A percentile compares a stretch with the other conserved stretches of the same genome.
Conservation (phyloP, 1,284 basidiomycete genomes). For the Fomes fomentarius region DNA sequence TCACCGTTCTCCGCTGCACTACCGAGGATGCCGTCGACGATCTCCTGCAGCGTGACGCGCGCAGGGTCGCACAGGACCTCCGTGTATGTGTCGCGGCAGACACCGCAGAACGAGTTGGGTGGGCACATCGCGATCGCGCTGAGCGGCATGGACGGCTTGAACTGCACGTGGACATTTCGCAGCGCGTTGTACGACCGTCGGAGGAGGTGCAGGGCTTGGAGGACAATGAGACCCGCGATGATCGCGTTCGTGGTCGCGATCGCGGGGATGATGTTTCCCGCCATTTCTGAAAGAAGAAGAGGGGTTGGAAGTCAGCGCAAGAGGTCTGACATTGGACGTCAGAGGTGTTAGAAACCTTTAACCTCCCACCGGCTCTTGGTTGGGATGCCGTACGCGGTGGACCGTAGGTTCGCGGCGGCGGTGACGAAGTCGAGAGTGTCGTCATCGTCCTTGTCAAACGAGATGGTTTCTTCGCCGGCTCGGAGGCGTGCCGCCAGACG, state of each 20-base stretch:
- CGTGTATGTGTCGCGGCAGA: constrained; percentile 88
- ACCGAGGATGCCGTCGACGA: constrained; percentile 72
- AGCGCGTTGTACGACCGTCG: constrained; percentile 59
- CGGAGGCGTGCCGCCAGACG: constrained; percentile 77
- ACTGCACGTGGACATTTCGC: constrained; percentile 75
- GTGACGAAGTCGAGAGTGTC: constrained; percentile 97
- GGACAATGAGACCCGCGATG: constrained; percentile 91
- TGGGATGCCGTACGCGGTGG: constrained; percentile 87
- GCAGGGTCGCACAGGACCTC: constrained; percentile 72
- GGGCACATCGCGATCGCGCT: constrained; percentile 63
- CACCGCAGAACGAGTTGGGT: constrained; percentile 78
- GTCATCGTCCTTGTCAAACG: constrained; percentile 98
- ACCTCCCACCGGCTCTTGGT: constrained; percentile 95
- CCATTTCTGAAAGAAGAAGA: constrained; percentile 82
- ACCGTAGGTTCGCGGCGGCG: constrained; percentile 91
- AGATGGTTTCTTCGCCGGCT: constrained; percentile 75
- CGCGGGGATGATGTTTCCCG: constrained; percentile 98
- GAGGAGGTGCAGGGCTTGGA: constrained; percentile 89
- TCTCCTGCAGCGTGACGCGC: constrained; percentile 68
- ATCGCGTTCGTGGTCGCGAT: constrained; percentile 99
- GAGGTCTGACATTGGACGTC: background rate
- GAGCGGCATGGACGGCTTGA: constrained; percentile 76
- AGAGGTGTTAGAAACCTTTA: constrained; percentile 65
- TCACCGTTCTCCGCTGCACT: constrained; percentile 37
- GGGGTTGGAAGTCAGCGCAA: background rate